phyloP scores from a whole-genome alignment of 2,329 filamentous ascomycete genomes.

The Orbilia ellipsospora region DNA sequence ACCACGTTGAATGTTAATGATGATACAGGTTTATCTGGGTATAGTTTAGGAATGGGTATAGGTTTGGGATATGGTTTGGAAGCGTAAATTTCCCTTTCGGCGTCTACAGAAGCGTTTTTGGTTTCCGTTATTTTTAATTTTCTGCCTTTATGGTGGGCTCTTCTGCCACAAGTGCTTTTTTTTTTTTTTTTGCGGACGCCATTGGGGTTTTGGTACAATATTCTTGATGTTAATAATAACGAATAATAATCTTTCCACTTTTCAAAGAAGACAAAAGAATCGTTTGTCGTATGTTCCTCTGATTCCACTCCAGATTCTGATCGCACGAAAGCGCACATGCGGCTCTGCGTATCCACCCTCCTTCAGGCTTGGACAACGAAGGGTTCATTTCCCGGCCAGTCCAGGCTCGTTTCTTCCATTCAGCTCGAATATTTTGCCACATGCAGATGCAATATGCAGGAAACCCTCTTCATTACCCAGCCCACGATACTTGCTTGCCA shows the following conservation, averaged over 20 bases:
- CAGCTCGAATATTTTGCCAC: slow-evolving; percentile 35
- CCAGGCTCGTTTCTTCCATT: background rate
- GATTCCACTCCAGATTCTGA: too few relatives aligned
- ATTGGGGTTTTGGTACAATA: too few relatives aligned
- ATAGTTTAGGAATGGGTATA: background rate
- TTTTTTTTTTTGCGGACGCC: too few relatives aligned
- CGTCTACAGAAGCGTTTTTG: background rate
- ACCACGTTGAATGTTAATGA: background rate
- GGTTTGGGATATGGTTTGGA: background rate
- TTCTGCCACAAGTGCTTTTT: too few relatives aligned
- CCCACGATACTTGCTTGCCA: background rate
- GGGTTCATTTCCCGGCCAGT: background rate
- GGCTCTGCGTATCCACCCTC: slow-evolving; percentile 3
- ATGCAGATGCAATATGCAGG: background rate
- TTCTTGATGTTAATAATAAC: too few relatives aligned
- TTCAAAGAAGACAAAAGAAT: too few relatives aligned
- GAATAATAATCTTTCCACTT: too few relatives aligned
- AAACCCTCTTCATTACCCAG: slow-evolving; percentile 1
- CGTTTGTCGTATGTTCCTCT: too few relatives aligned
- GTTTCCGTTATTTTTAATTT: too few relatives aligned
- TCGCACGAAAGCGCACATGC: slow-evolving; percentile 12
- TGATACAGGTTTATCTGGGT: background rate
- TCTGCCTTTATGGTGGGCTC: too few relatives aligned
- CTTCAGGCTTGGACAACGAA: too few relatives aligned
- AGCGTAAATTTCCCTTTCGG: background rate